phyloP scores from a whole-genome alignment of 257 asterid species.

The Przewalskia tangutica region DNA sequence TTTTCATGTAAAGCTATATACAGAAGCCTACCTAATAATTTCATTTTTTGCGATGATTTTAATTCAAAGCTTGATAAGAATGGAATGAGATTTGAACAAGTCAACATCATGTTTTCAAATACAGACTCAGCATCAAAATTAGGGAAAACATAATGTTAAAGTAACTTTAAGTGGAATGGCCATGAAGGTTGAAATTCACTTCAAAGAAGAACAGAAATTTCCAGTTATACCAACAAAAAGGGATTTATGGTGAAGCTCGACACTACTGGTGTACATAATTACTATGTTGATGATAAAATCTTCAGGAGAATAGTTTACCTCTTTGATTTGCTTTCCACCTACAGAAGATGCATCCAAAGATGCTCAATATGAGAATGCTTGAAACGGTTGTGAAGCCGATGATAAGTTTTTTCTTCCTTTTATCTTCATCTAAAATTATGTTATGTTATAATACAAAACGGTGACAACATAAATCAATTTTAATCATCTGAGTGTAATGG shows the following conservation, averaged over 20 bases:
- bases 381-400: background rate
- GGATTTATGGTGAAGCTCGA: background rate
- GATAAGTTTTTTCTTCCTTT: background rate
- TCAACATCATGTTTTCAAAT: too few species aligned
- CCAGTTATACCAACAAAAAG: background rate
- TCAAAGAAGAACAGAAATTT: background rate
- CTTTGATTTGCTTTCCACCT: background rate
- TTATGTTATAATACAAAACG: background rate
- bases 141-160: constrained; percentile 39
- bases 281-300: background rate
- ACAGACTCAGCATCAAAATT: constrained; percentile 25
- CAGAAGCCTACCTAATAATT: too few species aligned
- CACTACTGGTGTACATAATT: background rate
- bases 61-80: too few species aligned
- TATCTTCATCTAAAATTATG: background rate
- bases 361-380: background rate
- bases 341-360: background rate
- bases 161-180: constrained; percentile 19
- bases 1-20: too few species aligned
- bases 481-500: background rate
- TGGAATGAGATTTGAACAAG: too few species aligned
- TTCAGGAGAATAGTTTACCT: background rate
- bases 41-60: too few species aligned
- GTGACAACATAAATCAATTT: background rate
- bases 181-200: background rate